Evolutionary conservation across 257 asterid species (phyloP).

Genomic region (Primulina tabacum): DNA sequence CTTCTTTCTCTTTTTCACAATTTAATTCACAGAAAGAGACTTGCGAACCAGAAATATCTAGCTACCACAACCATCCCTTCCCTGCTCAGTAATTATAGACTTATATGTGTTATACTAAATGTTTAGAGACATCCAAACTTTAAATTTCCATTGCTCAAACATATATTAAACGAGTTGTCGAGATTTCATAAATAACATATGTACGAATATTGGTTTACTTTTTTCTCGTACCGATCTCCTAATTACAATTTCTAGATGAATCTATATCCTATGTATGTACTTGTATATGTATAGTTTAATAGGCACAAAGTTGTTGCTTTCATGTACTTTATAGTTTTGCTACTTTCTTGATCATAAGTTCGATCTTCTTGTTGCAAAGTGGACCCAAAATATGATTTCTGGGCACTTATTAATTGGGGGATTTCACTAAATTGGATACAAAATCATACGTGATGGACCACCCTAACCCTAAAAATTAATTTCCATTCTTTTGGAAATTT

Average conservation of each 20-base stretch:
- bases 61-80: slow-evolving; percentile 29
- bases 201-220: too few species aligned
- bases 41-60: slow-evolving; percentile 37
- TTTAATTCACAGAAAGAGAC: slow-evolving; percentile 47
- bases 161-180: too few species aligned
- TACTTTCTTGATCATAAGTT: slow-evolving; percentile 24
- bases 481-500: too few species aligned
- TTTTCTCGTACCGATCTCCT: too few species aligned
- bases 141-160: too few species aligned
- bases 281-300: too few species aligned
- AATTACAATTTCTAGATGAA: too few species aligned
- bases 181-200: too few species aligned
- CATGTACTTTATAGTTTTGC: slow-evolving; percentile 27
- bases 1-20: slow-evolving; percentile 26
- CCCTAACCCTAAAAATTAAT: neutral
- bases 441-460: slow-evolving; percentile 16
- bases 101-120: too few species aligned
- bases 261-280: too few species aligned
- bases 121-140: neutral
- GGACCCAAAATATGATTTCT: slow-evolving; percentile 17
- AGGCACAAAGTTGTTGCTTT: slow-evolving; percentile 16
- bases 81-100: slow-evolving; percentile 9
- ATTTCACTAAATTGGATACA: slow-evolving; percentile 11
- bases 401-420: slow-evolving; percentile 5
- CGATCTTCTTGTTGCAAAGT: neutral